Percentiles rank a stretch among this genome's conserved stretches.
Evolutionary conservation across 306 rosid species (phyloP).

Genomic region (Mucuna pruriens): DNA sequence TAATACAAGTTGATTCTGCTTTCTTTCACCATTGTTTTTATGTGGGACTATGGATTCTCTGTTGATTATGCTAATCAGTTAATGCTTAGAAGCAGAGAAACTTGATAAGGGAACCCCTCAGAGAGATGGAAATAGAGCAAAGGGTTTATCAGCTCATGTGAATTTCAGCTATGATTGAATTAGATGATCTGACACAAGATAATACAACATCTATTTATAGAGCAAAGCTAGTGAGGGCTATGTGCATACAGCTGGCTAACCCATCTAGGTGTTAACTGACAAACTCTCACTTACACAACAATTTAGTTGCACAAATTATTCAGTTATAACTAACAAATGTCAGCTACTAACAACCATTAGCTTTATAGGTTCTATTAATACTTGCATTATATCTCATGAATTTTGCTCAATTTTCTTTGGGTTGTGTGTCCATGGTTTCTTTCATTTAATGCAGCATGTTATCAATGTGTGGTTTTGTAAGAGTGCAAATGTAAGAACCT

Average conservation of each 20-base stretch:
- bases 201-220: neutral
- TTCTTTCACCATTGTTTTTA: constrained; percentile 16
- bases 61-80: neutral
- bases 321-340: neutral
- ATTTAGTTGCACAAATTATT: neutral
- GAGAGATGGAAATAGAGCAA: neutral
- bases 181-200: neutral
- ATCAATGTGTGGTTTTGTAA: neutral
- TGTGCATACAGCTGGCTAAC: neutral
- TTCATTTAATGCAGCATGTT: constrained; percentile 17
- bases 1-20: constrained; percentile 2
- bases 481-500: constrained; percentile 22
- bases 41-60: neutral
- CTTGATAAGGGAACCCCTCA: neutral
- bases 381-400: neutral
- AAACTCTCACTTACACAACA: neutral
- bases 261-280: neutral
- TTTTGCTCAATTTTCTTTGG: neutral
- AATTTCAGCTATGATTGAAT: neutral
- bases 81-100: constrained; percentile 19
- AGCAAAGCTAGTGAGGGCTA: neutral
- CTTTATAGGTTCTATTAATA: neutral
- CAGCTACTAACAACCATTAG: neutral
- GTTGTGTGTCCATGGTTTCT: neutral
- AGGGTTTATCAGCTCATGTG: neutral